Evolutionary conservation across 225 moss, liverwort and hornwort genomes (phyloP).

Genomic region (Physcomitrellopsis africana): DNA sequence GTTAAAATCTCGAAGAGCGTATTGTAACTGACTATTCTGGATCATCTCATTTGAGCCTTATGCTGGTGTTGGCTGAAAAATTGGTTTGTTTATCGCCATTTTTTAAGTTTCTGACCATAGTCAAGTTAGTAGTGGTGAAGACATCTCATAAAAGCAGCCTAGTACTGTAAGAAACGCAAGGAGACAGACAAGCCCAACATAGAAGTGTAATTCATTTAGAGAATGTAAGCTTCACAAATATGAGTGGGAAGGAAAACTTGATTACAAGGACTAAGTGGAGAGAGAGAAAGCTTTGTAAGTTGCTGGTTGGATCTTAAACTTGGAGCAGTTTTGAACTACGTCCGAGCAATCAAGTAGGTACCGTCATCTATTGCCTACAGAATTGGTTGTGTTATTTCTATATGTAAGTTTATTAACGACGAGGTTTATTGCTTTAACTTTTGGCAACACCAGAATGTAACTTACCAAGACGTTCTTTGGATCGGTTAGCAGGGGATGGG

Average conservation of each 20-base stretch:
- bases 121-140: conserved; percentile 16
- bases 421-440: not conserved
- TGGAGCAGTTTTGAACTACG: not conserved
- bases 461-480: not conserved
- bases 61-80: conserved; percentile 20
- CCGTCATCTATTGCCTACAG: not conserved
- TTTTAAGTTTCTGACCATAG: conserved; percentile 12
- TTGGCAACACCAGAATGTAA: not conserved
- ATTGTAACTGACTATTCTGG: conserved; percentile 20
- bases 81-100: conserved; percentile 24
- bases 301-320: conserved; percentile 28
- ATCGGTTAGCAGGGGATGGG: conserved; percentile 36
- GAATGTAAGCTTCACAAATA: conserved; percentile 27
- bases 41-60: conserved; percentile 16
- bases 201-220: conserved; percentile 18
- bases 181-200: conserved; percentile 19
- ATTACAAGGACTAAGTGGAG: conserved; percentile 53
- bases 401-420: not conserved
- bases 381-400: not conserved
- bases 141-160: conserved; percentile 11
- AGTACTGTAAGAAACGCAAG: conserved; percentile 14
- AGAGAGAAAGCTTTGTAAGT: conserved; percentile 49
- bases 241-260: conserved; percentile 36
- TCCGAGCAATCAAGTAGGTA: conserved; percentile 1
- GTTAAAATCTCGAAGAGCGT: conserved; percentile 12